Percentiles rank a stretch among this genome's conserved stretches.
Evolutionary conservation across 768 basidiomycete genomes (phyloP).

Genomic region (Leccinum obscurum): DNA sequence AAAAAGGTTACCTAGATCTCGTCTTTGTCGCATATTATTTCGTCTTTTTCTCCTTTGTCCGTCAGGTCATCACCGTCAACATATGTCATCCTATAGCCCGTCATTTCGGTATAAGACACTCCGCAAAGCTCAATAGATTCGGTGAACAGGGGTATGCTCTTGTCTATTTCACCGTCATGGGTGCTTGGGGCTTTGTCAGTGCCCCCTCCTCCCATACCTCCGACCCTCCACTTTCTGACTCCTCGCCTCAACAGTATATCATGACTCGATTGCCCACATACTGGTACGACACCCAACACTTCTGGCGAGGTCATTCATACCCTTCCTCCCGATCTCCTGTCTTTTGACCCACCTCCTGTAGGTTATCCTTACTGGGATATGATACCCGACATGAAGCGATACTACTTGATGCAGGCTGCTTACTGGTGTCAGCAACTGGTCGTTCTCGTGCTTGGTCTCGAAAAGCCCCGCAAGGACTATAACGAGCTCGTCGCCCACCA

Average conservation of each 20-base stretch:
- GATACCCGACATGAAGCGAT: constrained; percentile 80
- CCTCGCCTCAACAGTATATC: constrained; percentile 53
- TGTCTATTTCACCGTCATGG: constrained; percentile 73
- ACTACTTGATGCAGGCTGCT: constrained; percentile 90
- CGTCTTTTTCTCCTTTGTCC: constrained; percentile 85
- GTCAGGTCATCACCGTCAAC: constrained; percentile 70
- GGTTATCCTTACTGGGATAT: constrained; percentile 92
- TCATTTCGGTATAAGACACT: constrained; percentile 66
- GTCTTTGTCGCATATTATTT: constrained; percentile 81
- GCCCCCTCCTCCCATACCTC: neutral
- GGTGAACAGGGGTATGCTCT: constrained; percentile 90
- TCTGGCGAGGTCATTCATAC: constrained; percentile 70
- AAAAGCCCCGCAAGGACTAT: constrained; percentile 95
- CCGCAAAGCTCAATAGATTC: constrained; percentile 75
- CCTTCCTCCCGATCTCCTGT: neutral
- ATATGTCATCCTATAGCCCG: constrained; percentile 67
- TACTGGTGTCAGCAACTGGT: constrained; percentile 96
- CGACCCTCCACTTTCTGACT: neutral
- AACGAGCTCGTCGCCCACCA: constrained; percentile 87
- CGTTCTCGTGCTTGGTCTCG: constrained; percentile 78
- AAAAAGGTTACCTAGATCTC: constrained; percentile 74
- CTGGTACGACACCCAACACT: constrained; percentile 82
- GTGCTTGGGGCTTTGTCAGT: constrained; percentile 76
- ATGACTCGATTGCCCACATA: constrained; percentile 82
- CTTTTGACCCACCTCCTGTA: constrained; percentile 28